Percentiles rank a stretch among this genome's conserved stretches.
Evolutionary conservation across 164 flowering plant genomes (phyloP).

Genomic region (Vitis vinifera): DNA sequence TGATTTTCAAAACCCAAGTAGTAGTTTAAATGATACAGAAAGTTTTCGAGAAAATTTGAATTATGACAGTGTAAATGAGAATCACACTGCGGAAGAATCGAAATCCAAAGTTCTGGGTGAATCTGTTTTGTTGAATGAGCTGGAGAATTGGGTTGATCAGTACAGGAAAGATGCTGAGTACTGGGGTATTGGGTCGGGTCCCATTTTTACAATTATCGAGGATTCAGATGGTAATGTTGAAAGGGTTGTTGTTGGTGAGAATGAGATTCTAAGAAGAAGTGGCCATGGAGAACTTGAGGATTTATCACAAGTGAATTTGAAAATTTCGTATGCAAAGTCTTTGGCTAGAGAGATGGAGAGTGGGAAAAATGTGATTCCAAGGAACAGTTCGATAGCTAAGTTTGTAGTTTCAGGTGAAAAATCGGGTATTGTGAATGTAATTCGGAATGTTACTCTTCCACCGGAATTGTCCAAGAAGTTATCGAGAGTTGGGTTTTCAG

Average conservation of each 20-base stretch:
- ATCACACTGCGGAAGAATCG: constrained; percentile 16
- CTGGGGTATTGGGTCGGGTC: constrained; percentile 78
- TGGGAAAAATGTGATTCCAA: constrained; percentile 53
- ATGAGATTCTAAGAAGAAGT: constrained; percentile 62
- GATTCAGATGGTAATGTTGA: constrained; percentile 58
- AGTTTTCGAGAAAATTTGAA: constrained; percentile 8
- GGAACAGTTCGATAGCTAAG: constrained; percentile 64
- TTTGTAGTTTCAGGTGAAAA: constrained; percentile 44
- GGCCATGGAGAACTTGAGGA: constrained; percentile 29
- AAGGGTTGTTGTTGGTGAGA: constrained; percentile 59
- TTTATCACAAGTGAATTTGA: constrained; percentile 33
- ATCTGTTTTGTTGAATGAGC: constrained; percentile 44
- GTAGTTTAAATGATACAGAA: constrained; percentile 13
- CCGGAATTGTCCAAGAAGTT: constrained; percentile 30
- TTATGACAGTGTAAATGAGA: constrained; percentile 17
- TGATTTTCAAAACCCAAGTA: constrained; percentile 13
- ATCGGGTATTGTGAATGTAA: constrained; percentile 24
- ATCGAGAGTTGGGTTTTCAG: constrained; percentile 36
- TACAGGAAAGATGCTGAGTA: constrained; percentile 64
- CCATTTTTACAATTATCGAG: constrained; percentile 59
- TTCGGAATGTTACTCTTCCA: constrained; percentile 23
- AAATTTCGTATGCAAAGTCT: constrained; percentile 45
- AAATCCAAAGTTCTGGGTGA: constrained; percentile 24
- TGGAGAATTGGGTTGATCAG: constrained; percentile 69
- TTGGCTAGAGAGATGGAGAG: constrained; percentile 67